These are phyloP conservation scores for Elongisporangium undulatum DNA, from an alignment of 352 stramenopile genomes.

Conservation along the genomic window DNA sequence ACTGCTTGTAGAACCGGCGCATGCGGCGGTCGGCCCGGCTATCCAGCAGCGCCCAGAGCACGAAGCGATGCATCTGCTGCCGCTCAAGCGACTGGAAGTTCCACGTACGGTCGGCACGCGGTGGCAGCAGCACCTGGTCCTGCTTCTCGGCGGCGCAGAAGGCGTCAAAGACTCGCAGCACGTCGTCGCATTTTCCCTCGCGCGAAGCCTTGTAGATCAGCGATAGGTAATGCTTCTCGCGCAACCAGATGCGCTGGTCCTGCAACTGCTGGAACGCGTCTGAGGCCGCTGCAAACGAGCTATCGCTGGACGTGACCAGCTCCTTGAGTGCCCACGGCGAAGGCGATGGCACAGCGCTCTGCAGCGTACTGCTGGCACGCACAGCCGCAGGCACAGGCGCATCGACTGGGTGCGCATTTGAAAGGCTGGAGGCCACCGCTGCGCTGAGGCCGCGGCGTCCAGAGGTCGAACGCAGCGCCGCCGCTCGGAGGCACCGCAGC, in stretches of 20 bases:
- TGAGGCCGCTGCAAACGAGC: conserved; percentile 24
- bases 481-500: not conserved
- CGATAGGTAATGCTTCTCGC: conserved; percentile 39
- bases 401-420: not conserved
- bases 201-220: conserved; percentile 61
- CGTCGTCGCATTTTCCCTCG: conserved; percentile 21
- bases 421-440: not conserved
- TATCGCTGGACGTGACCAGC: conserved; percentile 4
- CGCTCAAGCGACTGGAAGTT: conserved; percentile 29
- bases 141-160: conserved; percentile 31
- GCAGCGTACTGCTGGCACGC: not conserved
- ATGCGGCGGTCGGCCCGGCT: conserved; percentile 20
- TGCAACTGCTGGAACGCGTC: conserved; percentile 26
- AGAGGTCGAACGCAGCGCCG: not conserved
- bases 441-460: not conserved
- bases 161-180: conserved; percentile 31
- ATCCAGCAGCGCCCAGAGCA: conserved; percentile 63
- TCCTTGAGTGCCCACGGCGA: not conserved
- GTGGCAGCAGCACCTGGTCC: conserved; percentile 14
- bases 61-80: conserved; percentile 55
- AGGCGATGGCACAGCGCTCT: not conserved
- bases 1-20: conserved; percentile 31
- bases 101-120: conserved; percentile 29
- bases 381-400: not conserved
- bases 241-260: conserved; percentile 12